Base-by-base conservation (phyloP, 2,329 filamentous ascomycete genomes). In the Raffaelea ambrosiae region DNA sequence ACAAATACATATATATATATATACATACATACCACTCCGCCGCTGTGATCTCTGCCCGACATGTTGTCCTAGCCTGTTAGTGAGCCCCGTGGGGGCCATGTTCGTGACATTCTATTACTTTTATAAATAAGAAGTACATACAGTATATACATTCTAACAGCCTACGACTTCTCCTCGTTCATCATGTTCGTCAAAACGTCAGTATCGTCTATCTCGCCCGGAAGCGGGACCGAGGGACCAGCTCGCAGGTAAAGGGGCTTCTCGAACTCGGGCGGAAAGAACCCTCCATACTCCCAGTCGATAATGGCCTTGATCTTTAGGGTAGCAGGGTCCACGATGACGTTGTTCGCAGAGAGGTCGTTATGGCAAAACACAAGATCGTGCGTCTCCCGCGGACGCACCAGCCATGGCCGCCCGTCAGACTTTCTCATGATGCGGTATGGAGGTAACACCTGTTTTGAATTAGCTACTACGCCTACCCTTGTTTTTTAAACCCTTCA, bases 201-300 rank as follows among this genome's bases (percentile, higher is more conserved):
- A 22, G 13, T 29, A 29, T 61, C 57, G 36, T 59, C 51, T 1
- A 46, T 50, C 47, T 62, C 61, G 23, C 56, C 59, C 2, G 51
- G 53, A 2, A 61, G 47, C 3, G 60, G 56, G n/a, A 54, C 50
- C 2, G 57, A 42, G 9, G 48, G 48, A 1, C 44, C 48, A 2
- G 31, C 5, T 9, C 45, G 42, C 14, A 40, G 50, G 29, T 56
- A 61, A 20, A 57, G 61, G 1, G 51, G 47, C 33, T 46, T 48
- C 47, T 63, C 59, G 46, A 64, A 64, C 45, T 57, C 50, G 3
- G 42, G 26, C 3, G 59, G 58, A 38, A 51, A 60, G 48, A 61
- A 60, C 10, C 58, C 58, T 16, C 47, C 56, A 46, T 56, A 59
- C 46, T 61, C 58, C 58, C 58, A 58, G 51, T 61, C 57, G 38